Conservation (phyloP, 2,329 filamentous ascomycete species). For the Phyllachora maydis region DNA sequence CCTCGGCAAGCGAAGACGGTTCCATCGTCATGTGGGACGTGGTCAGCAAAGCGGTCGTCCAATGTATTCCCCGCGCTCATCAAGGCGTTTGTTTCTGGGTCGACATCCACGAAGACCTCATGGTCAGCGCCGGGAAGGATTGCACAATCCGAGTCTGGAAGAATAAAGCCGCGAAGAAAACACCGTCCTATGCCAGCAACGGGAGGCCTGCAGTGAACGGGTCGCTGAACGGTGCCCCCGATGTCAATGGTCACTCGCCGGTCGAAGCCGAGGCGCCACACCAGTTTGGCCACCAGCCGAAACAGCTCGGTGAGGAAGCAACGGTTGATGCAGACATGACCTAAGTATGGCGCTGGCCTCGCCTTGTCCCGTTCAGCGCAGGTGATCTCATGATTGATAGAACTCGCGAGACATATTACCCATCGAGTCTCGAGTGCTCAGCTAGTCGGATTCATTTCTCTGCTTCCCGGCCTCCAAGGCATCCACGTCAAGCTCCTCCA, state of each 20-base stretch:
- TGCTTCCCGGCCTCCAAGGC: conserved; percentile 31
- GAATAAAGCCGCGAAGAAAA: conserved; percentile 9
- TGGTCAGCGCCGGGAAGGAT: conserved; percentile 37
- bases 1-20: conserved; percentile 75
- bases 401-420: no score
- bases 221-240: conserved; percentile 1
- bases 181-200: background rate
- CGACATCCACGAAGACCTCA: conserved; percentile 31
- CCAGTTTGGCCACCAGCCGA: no score
- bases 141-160: conserved; percentile 28
- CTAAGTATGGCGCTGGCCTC: no score
- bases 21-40: conserved; percentile 81
- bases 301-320: no score
- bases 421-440: no score
- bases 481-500: conserved; percentile 78
- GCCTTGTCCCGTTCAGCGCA: no score
- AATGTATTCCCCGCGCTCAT: conserved; percentile 34
- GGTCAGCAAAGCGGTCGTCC: conserved; percentile 61
- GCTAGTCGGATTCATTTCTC: no score
- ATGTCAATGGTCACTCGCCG: no score
- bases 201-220: conserved; percentile 3
- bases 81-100: conserved; percentile 45
- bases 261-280: no score
- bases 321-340: no score
- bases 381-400: no score